phyloP scores from a whole-genome alignment of 2,329 filamentous ascomycete species.

The Cadophora malorum region DNA sequence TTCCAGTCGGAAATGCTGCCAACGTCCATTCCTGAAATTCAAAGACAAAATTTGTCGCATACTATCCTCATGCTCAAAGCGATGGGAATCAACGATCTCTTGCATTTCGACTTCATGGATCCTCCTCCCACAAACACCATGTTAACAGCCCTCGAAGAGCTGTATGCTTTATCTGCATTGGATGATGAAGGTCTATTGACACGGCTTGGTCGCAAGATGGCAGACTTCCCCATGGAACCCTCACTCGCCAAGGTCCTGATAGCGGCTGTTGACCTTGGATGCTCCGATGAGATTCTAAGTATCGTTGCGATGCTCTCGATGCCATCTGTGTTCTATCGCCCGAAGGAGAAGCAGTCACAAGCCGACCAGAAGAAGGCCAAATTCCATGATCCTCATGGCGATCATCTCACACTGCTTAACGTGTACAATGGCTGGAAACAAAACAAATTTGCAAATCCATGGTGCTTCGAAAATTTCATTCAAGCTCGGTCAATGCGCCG shows the following conservation, averaged over 20 bases:
- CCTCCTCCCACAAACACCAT: slow-evolving; percentile 97
- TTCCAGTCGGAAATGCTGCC: slow-evolving; percentile 98
- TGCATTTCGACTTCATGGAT: slow-evolving; percentile 99
- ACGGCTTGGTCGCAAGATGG: slow-evolving; percentile 92
- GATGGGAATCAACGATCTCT: slow-evolving; percentile 97
- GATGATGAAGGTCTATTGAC: slow-evolving; percentile 96
- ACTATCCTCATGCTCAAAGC: slow-evolving; percentile 98
- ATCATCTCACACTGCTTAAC: slow-evolving; percentile 93
- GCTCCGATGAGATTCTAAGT: slow-evolving; percentile 91
- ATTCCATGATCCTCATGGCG: slow-evolving; percentile 93
- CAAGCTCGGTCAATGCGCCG: slow-evolving; percentile 88
- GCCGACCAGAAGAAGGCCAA: slow-evolving; percentile 98
- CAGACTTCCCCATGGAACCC: slow-evolving; percentile 98
- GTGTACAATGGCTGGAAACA: slow-evolving; percentile 98
- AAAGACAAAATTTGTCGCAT: slow-evolving; percentile 88
- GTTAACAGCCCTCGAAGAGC: slow-evolving; percentile 92
- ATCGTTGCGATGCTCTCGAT: slow-evolving; percentile 96
- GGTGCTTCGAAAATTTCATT: slow-evolving; percentile 99
- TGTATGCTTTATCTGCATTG: slow-evolving; percentile 89
- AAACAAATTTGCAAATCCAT: slow-evolving; percentile 79
- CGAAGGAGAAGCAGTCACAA: slow-evolving; percentile 95
- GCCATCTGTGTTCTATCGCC: slow-evolving; percentile 88
- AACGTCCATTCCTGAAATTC: slow-evolving; percentile 95
- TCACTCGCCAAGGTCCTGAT: slow-evolving; percentile 90
- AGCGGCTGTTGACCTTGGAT: slow-evolving; percentile 82